A percentile compares a stretch with the other conserved stretches of the same genome.
Evolutionary conservation across 768 basidiomycete species (phyloP).

Genomic region (Boletus vermiculosoides): DNA sequence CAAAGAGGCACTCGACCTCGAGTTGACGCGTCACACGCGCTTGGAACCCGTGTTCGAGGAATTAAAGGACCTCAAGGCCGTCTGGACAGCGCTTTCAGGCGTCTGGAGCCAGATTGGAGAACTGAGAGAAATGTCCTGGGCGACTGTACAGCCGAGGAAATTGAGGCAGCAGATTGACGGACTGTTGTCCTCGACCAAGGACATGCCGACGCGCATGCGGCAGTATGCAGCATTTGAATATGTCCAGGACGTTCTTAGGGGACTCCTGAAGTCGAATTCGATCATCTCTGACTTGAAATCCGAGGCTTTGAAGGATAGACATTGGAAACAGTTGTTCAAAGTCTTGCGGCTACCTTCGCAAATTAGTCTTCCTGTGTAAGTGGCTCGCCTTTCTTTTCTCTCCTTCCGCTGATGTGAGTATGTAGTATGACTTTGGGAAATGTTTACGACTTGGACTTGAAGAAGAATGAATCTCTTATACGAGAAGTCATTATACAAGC

Average conservation of each 20-base stretch:
- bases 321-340: constrained; percentile 98
- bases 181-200: constrained; percentile 90
- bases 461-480: constrained; percentile 86
- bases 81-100: constrained; percentile 98
- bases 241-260: constrained; percentile 87
- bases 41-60: constrained; percentile 95
- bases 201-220: constrained; percentile 98
- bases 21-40: constrained; percentile 84
- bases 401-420: constrained; percentile 5
- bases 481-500: constrained; percentile 97
- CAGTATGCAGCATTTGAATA: constrained; percentile 99
- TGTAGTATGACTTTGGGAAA: constrained; percentile 90
- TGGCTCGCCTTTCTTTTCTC: constrained; percentile 15
- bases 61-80: constrained; percentile 92
- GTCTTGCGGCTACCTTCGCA: constrained; percentile 70
- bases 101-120: constrained; percentile 94
- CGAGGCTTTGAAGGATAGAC: constrained; percentile 94
- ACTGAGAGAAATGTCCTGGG: constrained; percentile 85
- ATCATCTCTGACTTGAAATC: constrained; percentile 94
- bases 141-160: constrained; percentile 91
- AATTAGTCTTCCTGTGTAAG: constrained; percentile 73
- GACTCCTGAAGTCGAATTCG: constrained; percentile 84
- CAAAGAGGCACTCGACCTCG: constrained; percentile 95
- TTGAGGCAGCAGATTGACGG: constrained; percentile 90
- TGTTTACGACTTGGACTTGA: constrained; percentile 95